Evolutionary conservation across 805 yeast genomes (phyloP), one percentile per base, ranked within the genome.

Genomic region (Wickerhamomyces chambardii): DNA sequence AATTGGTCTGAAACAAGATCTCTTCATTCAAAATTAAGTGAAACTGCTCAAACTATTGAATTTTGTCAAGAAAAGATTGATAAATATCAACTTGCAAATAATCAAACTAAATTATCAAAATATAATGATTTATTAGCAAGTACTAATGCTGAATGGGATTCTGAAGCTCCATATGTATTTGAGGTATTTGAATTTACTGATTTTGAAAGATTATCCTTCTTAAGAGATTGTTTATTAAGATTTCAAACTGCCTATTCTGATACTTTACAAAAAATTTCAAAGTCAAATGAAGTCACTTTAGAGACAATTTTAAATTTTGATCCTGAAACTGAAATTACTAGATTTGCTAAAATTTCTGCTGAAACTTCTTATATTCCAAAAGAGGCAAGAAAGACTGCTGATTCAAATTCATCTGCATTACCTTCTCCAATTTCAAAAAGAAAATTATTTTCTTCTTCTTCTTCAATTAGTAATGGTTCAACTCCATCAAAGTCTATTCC

Each of bases 171-270:
- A 3, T 75, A 70, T 36, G 74, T 82, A 30, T 81, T 84, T 51
- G 79, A 78, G 45, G 74, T 75, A 43, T 80, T 86, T 53, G 92
- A 85, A 51, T 67, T 66, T 41, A 76, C 80, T 45, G 95, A 86
- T 53, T 68, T 62, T 48, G 61, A 62, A 56, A 75, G 84, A 59
- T 66, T 74, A 56, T 65, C 59, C 40, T 68, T 75, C 38, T 62
- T 85, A 40, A 79, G 84, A 51, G 78, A 77, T 36, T 68, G 78
- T 36, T 65, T 89, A 37, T 63, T 78, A 33, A 76, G 76, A 49
- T 79, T 75, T 50, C 73, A 77, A 53, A 73, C 85, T 14, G 70
- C 76, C 29, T 61, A 68, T 37, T 66, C 70, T 31, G 86, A 80
- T 49, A 62, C 64, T 32, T 50, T 75, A 22, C 67, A 65, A 42